Evolutionary conservation across 495 filamentous ascomycete genomes (phyloP).

Genomic region (Letharia columbiana): DNA sequence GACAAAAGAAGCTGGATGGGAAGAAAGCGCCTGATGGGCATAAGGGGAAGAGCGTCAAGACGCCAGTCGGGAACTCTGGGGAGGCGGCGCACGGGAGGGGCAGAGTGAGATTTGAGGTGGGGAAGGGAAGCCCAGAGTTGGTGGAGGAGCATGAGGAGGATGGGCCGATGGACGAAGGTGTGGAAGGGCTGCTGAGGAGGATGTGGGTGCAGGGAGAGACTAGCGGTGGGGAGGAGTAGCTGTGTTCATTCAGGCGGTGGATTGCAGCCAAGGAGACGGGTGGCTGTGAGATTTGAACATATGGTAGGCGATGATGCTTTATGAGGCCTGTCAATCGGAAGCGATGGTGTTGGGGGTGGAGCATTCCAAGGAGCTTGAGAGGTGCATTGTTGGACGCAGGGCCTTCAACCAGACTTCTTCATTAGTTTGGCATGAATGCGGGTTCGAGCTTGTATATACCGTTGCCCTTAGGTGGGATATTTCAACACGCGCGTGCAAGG

Average conservation of each 20-base stretch:
- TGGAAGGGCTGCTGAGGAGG: constrained; percentile 20
- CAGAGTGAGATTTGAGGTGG: constrained; percentile 24
- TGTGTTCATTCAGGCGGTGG: neutral
- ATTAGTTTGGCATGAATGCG: too few relatives aligned
- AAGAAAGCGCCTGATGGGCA: neutral
- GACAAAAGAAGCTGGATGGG: constrained; percentile 3
- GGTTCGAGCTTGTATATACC: too few relatives aligned
- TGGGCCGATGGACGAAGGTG: constrained; percentile 11
- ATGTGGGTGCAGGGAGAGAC: constrained; percentile 17
- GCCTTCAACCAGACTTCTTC: too few relatives aligned
- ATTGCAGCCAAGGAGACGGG: neutral
- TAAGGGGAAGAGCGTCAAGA: constrained; percentile 4
- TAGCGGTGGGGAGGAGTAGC: neutral
- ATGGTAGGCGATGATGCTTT: neutral
- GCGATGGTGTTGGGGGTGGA: neutral
- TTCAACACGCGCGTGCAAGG: too few relatives aligned
- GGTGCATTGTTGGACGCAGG: neutral
- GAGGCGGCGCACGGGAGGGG: constrained; percentile 12
- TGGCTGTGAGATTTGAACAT: neutral
- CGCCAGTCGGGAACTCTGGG: neutral
- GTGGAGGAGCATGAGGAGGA: constrained; percentile 12
- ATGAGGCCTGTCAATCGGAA: neutral
- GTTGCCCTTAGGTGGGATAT: too few relatives aligned
- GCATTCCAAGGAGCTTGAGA: too few relatives aligned
- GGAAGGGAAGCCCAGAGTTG: constrained; percentile 6